Evolutionary conservation across 179 eudicot genomes (phyloP), one percentile per base, ranked within the genome.

Genomic region (Gypsophila paniculata): DNA sequence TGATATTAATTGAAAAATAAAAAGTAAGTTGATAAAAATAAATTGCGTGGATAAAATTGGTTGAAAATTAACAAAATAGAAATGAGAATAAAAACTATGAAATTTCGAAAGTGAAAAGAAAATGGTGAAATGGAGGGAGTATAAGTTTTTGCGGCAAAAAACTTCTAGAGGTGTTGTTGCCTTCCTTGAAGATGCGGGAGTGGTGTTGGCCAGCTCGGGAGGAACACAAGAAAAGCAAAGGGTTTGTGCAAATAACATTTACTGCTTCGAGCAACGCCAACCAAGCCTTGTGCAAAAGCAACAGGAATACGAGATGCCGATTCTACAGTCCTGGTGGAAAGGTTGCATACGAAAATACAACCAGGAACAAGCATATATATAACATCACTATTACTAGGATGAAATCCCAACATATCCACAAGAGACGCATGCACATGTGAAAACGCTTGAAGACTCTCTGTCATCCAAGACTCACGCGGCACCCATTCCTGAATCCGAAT

Each of bases 171-270:
- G 42, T 36, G 42, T 36, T 36, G 42, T 36, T 36, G 42, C 42
- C 42, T 2, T 36, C 42, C 42, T 36, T 7, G 7, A 62, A 36
- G 68, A 21, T 21, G 46, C 19, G 72, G 72, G 25, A 69, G 63
- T 69, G 63, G 65, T 1, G 73, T 70, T 21, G 73, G 73, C 73
- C 73, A 70, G 7, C 11, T 13, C 6, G 52, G 65, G 22, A 70
- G 38, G 38, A 58, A 21, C 6, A 70, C 3, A 0, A 11, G 65
- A 12, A 70, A 57, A 11, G 1, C 13, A n/a, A 8, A 2, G 34
- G 48, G 61, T 2, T 8, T n/a, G 9, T 6, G 13, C 2, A 36
- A 13, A 70, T 42, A 39, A 6, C 6, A 12, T 58, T 38, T 63
- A n/a, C 51, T 19, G 0, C 6, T 38, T 36, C 5, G 46, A 6